These are phyloP conservation scores for Trypanosomatidae sp. DNA, from an alignment of 208 protist species.

Conservation along the genomic window DNA sequence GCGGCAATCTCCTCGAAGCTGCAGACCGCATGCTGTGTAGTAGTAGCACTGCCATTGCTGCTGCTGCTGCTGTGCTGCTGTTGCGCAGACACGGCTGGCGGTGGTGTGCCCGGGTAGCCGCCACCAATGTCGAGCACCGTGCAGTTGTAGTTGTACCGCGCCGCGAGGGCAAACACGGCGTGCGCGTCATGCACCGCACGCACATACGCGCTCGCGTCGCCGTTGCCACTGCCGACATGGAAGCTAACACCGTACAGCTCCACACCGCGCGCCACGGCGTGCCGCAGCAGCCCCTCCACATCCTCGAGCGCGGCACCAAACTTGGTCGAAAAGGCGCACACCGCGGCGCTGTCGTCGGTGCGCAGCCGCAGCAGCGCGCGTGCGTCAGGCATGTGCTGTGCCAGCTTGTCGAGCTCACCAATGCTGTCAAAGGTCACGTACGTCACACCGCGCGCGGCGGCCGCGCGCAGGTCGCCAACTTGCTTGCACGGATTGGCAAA, in stretches of 20 bases:
- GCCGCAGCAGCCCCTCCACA: constrained; percentile 20
- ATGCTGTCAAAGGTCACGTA: constrained; percentile 80
- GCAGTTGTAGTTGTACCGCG: constrained; percentile 45
- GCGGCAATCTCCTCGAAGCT: constrained; percentile 41
- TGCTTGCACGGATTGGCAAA: constrained; percentile 87
- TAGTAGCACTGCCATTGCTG: too few species aligned
- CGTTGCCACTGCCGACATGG: constrained; percentile 84
- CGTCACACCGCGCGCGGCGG: constrained; percentile 25
- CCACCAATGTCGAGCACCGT: constrained; percentile 82
- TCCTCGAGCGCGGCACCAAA: constrained; percentile 50
- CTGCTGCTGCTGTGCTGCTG: constrained; percentile 3
- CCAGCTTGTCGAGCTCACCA: constrained; percentile 64
- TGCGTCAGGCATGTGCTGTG: constrained; percentile 22
- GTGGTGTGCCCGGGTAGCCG: constrained; percentile 48
- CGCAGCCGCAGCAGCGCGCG: constrained; percentile 47
- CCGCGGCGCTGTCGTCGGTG: constrained; percentile 49
- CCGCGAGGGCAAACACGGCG: constrained; percentile 42
- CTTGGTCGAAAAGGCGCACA: constrained; percentile 71
- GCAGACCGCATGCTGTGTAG: not conserved
- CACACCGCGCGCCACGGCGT: constrained; percentile 15
- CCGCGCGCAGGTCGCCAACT: constrained; percentile 32
- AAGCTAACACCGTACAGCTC: constrained; percentile 74
- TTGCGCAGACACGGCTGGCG: too few species aligned
- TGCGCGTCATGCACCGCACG: constrained; percentile 34
- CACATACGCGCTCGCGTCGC: constrained; percentile 32